A percentile compares a stretch with the other conserved stretches of the same genome.
Conservation (phyloP, 2,329 filamentous ascomycete species). For the Colletotrichum tofieldiae region DNA sequence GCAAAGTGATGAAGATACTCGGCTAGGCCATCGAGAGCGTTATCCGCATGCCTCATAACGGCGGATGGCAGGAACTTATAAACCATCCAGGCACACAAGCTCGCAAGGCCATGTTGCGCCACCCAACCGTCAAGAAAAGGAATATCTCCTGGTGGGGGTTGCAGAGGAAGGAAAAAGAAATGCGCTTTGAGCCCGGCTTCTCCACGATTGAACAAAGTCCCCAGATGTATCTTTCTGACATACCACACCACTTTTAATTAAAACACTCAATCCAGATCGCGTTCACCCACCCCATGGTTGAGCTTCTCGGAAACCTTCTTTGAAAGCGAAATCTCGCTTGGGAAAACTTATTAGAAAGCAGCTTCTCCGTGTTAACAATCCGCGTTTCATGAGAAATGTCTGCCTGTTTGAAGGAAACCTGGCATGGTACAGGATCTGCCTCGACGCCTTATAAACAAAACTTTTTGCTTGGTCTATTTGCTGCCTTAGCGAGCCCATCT, state of each 20-base stretch:
- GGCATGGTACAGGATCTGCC: background rate
- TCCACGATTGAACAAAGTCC: background rate
- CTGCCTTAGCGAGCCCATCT: background rate
- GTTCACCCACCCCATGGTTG: background rate
- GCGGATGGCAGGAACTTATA: slow-evolving; percentile 18
- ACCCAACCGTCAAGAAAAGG: slow-evolving; percentile 14
- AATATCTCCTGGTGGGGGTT: background rate
- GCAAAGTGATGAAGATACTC: background rate
- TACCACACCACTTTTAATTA: background rate
- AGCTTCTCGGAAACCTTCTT: background rate
- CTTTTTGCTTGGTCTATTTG: background rate
- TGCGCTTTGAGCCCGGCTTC: background rate
- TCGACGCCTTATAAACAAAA: too few species aligned
- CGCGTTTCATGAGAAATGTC: background rate
- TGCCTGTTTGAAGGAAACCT: too few species aligned
- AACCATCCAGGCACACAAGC: background rate
- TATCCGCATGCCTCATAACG: background rate
- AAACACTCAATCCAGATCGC: background rate
- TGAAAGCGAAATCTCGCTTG: background rate
- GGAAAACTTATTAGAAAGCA: background rate
- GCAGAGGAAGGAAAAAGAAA: slow-evolving; percentile 13
- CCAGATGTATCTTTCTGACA: background rate
- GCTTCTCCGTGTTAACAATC: background rate
- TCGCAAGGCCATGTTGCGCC: background rate
- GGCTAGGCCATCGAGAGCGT: background rate